Percentiles rank a stretch among this genome's conserved stretches.
Evolutionary conservation across 225 moss, liverwort and hornwort genomes (phyloP).

Genomic region (Pseudisothecium myosuroides): DNA sequence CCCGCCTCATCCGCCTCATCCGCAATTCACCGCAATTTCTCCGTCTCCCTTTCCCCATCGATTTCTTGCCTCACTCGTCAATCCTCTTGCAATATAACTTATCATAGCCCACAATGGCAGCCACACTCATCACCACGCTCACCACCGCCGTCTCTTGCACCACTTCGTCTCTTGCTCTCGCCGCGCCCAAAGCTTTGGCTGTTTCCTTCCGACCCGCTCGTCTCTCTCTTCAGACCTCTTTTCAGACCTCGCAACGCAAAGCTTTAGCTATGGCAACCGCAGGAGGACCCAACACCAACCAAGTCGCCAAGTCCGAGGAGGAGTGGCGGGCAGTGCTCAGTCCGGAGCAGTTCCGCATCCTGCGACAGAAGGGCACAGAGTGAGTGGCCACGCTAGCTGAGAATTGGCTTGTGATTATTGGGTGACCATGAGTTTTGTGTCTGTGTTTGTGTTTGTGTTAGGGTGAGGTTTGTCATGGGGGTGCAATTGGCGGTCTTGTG

Average conservation of each 20-base stretch:
- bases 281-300: not conserved
- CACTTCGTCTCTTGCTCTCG: not conserved
- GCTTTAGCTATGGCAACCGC: constrained; percentile 16
- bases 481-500: not conserved
- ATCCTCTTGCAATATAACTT: not conserved
- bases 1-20: not conserved
- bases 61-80: not conserved
- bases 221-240: not conserved
- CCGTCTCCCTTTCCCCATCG: not conserved
- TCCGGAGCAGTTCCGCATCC: constrained; percentile 90
- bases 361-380: constrained; percentile 86
- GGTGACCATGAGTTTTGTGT: not conserved
- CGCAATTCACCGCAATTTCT: not conserved
- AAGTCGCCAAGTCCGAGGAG: constrained; percentile 48
- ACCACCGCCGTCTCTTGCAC: not conserved
- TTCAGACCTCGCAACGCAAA: not conserved
- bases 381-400: not conserved
- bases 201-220: not conserved
- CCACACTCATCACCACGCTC: constrained; percentile 7
- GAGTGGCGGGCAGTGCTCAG: constrained; percentile 77
- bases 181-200: not conserved
- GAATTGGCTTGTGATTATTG: not conserved
- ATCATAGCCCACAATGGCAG: constrained; percentile 3
- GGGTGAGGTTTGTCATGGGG: not conserved
- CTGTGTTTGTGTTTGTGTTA: not conserved